Evolutionary conservation across 257 asterid species (phyloP).

Genomic region (Solanum megistacrolobum): DNA sequence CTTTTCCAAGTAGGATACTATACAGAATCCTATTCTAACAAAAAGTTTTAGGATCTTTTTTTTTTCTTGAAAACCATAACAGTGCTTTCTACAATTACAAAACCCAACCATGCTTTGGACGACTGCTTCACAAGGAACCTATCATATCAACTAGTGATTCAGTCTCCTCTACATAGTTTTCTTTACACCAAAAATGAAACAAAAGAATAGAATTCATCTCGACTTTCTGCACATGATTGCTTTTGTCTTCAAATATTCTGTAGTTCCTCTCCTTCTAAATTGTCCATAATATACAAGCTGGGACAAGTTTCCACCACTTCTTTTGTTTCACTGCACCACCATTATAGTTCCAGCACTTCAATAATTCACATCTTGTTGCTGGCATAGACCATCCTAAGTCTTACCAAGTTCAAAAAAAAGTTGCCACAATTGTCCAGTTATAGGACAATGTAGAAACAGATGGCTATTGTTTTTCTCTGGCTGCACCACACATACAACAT

Average conservation of each 20-base stretch:
- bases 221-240: neutral
- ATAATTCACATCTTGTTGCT: neutral
- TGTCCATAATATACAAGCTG: neutral
- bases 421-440: neutral
- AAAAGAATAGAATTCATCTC: neutral
- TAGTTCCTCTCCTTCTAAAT: neutral
- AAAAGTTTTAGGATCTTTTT: neutral
- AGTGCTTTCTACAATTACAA: neutral
- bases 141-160: neutral
- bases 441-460: neutral
- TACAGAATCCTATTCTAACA: neutral
- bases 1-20: neutral
- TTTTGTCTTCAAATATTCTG: neutral
- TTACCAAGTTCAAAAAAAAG: neutral
- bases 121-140: neutral
- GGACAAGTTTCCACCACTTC: neutral
- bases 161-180: neutral
- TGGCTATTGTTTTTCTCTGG: neutral
- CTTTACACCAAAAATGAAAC: neutral
- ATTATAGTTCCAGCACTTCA: neutral
- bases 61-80: neutral
- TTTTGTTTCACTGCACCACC: neutral
- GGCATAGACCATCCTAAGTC: neutral
- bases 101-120: neutral
- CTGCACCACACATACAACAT: neutral